These are phyloP conservation scores for Cladosporium sp. DNA, from an alignment of 2,329 filamentous ascomycete species.

Conservation along the genomic window DNA sequence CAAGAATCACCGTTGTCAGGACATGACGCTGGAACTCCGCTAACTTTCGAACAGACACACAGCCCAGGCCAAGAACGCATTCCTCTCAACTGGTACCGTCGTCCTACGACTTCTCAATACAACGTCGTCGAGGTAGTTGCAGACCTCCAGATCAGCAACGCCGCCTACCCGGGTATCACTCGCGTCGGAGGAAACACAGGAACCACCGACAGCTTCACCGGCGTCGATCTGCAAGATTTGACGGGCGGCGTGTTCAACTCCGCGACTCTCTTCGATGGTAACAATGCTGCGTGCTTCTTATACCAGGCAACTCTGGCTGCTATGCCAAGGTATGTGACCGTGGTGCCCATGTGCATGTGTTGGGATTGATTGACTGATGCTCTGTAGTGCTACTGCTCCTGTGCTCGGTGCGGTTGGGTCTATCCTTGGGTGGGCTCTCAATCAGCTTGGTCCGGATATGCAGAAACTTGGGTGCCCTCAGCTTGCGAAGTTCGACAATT, in stretches of 20 bases:
- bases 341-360: no score
- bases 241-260: constrained; percentile 49
- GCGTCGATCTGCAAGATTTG: constrained; percentile 40
- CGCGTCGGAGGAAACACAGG: neutral
- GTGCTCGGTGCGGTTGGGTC: neutral
- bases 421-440: neutral
- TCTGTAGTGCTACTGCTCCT: neutral
- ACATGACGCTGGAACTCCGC: no score
- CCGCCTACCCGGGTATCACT: constrained; percentile 7
- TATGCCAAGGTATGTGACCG: neutral
- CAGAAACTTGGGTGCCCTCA: neutral
- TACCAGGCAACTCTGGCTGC: constrained; percentile 25
- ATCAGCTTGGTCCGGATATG: neutral
- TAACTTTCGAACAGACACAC: constrained; percentile 14
- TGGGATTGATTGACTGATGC: no score
- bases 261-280: constrained; percentile 30
- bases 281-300: constrained; percentile 43
- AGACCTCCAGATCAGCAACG: constrained; percentile 1
- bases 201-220: constrained; percentile 37
- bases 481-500: neutral
- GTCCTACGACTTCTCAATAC: constrained; percentile 39
- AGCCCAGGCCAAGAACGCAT: constrained; percentile 33
- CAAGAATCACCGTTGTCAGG: no score
- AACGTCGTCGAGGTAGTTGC: neutral
- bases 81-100: constrained; percentile 37